These are phyloP conservation scores for Skeletonema tropicum DNA, from an alignment of 108 stramenopile genomes.

Conservation along the genomic window DNA sequence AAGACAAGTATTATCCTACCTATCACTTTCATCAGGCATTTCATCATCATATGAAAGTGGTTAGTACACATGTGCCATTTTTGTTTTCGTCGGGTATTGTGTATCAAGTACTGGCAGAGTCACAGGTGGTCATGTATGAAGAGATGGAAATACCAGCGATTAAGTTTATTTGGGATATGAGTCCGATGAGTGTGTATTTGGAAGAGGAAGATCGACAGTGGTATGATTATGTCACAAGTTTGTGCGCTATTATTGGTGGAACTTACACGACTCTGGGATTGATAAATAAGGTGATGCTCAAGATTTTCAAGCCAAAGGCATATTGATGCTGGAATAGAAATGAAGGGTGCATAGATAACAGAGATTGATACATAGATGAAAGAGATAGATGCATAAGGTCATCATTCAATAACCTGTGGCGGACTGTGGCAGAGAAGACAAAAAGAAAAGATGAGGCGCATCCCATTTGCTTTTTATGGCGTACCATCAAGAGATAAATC, in stretches of 20 bases:
- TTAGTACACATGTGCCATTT: slow-evolving; percentile 88
- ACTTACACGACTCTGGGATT: slow-evolving; percentile 97
- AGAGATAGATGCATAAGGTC: background rate
- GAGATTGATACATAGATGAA: background rate
- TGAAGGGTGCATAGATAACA: background rate
- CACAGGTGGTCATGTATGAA: slow-evolving; percentile 89
- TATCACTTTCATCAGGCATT: slow-evolving; percentile 87
- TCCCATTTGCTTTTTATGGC: background rate
- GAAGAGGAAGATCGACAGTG: slow-evolving; percentile 84
- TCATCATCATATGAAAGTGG: slow-evolving; percentile 99
- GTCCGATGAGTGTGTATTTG: slow-evolving; percentile 93
- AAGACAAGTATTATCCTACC: slow-evolving; percentile 72
- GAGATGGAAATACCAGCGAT: slow-evolving; percentile 88
- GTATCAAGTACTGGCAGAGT: slow-evolving; percentile 90
- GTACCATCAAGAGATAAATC: background rate
- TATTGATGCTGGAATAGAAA: slow-evolving; percentile 46
- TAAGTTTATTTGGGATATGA: slow-evolving; percentile 90
- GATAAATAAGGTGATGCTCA: slow-evolving; percentile 93
- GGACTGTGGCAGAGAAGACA: background rate
- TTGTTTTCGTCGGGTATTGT: slow-evolving; percentile 53
- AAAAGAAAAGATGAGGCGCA: background rate
- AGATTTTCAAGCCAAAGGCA: slow-evolving; percentile 92
- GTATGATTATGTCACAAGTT: slow-evolving; percentile 96
- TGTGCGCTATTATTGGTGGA: slow-evolving; percentile 97
- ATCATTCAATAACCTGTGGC: no score